Evolutionary conservation across 176 grass and related monocot species (phyloP).

Genomic region (Carex scoparia): DNA sequence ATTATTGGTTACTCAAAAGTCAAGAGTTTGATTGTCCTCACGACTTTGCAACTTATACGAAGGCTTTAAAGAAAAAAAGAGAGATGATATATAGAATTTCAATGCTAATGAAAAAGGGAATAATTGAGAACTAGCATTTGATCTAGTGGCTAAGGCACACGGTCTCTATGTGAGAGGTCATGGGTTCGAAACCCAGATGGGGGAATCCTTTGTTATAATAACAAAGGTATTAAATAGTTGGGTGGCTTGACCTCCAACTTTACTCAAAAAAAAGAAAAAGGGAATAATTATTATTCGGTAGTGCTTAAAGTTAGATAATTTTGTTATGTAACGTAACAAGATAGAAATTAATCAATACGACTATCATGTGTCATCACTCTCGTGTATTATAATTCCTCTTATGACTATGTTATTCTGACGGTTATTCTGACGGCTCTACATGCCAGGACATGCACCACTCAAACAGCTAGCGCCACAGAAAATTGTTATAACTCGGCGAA

Average conservation of each 20-base stretch:
- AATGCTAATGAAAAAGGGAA: background rate
- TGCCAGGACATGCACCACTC: background rate
- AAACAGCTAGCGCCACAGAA: background rate
- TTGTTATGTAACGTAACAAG: background rate
- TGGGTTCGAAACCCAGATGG: too few species aligned
- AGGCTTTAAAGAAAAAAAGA: too few species aligned
- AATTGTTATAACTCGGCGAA: background rate
- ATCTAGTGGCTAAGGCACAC: too few species aligned
- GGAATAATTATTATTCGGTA: background rate
- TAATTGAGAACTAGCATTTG: too few species aligned
- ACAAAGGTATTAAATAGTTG: too few species aligned
- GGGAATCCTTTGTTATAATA: too few species aligned
- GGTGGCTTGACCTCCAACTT: too few species aligned
- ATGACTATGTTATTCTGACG: background rate
- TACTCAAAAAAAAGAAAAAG: too few species aligned
- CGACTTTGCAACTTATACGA: too few species aligned
- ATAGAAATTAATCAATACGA: background rate
- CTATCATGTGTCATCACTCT: background rate
- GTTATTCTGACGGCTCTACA: background rate
- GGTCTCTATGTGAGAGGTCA: too few species aligned
- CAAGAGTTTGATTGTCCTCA: too few species aligned
- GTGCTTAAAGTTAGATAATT: background rate
- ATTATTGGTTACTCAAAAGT: too few species aligned
- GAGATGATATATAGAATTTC: background rate
- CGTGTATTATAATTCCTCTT: background rate